Evolutionary conservation across 345 rosid species (phyloP), one percentile per base, ranked within the genome.

Genomic region (Adansonia digitata): DNA sequence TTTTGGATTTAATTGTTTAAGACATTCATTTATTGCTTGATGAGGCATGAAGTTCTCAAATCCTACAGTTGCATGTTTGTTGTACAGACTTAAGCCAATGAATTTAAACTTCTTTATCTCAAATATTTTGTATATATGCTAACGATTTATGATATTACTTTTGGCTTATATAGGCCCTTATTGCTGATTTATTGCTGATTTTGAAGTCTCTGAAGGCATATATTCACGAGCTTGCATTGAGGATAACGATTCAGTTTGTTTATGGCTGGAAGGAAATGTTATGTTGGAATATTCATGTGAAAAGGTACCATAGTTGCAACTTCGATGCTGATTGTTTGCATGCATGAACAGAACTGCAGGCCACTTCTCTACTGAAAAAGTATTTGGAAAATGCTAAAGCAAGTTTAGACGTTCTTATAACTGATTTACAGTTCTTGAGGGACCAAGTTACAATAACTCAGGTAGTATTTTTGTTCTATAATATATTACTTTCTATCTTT

Each of bases 251-350:
- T 90, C 92, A 0, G 97, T 96, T 35, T 90, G 98, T 80, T 82
- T 96, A 78, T 96, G 98, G 98, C 82, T 93, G 24, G 98, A 92
- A 76, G 97, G 97, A 75, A 96, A 93, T 81, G 97, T 96, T 79
- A 93, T 93, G 98, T 85, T 92, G 82, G 99, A 95, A 83, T 92
- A 93, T 82, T 91, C 99, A 71, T 84, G 88, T 49, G 94, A 87
- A 77, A 97, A 90, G 99, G 95, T 92, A 73, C 49, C 34, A 18
- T 75, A 57, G 80, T 31, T 77, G 61, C 31, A 74, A 62, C 66
- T 57, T 48, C 55, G 55, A 60, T 64, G 53, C 69, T 70, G 65
- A 59, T 61, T 35, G 65, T 79, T 49, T 62, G 55, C 51, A 35
- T 75, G 70, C 64, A 55, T 49, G 5, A 26, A 75, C 82, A 77